These are phyloP conservation scores for Bipolaris gigantea DNA, from an alignment of 2,329 filamentous ascomycete genomes.

Conservation along the genomic window DNA sequence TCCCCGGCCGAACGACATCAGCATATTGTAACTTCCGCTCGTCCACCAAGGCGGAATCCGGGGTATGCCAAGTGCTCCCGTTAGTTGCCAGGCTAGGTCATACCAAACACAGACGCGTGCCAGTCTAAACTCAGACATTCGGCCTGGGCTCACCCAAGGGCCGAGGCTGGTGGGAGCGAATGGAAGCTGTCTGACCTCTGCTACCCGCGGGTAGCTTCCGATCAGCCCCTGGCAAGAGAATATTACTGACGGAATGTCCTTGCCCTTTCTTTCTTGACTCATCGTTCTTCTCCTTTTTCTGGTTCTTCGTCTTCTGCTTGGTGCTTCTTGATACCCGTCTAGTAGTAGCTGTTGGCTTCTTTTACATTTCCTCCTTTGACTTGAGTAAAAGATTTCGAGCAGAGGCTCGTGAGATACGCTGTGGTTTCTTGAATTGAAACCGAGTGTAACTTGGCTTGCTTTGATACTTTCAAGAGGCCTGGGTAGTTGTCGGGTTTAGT, in stretches of 20 bases:
- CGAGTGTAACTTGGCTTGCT: not conserved
- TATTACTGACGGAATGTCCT: constrained; percentile 31
- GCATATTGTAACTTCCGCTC: constrained; percentile 36
- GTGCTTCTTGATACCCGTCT: constrained; percentile 8
- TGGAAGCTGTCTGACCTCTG: constrained; percentile 25
- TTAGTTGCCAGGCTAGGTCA: constrained; percentile 6
- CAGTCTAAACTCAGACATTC: constrained; percentile 14
- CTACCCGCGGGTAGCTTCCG: constrained; percentile 37
- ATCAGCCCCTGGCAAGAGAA: constrained; percentile 7
- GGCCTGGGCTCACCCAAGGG: constrained; percentile 35
- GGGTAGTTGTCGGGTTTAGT: not conserved
- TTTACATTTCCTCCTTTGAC: constrained; percentile 9
- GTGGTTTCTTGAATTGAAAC: not conserved
- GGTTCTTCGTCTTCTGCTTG: constrained; percentile 2
- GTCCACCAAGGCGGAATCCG: constrained; percentile 38
- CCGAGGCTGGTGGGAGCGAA: constrained; percentile 40
- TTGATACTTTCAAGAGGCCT: not conserved
- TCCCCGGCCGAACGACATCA: constrained; percentile 33
- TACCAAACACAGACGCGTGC: constrained; percentile 21
- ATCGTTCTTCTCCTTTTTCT: constrained; percentile 2
- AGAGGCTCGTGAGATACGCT: not conserved
- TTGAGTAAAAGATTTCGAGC: constrained; percentile 17
- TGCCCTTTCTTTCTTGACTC: constrained; percentile 10
- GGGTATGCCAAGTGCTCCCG: constrained; percentile 21
- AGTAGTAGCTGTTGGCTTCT: constrained; percentile 1